Conservation (phyloP, 495 filamentous ascomycete species). For the Beverwykella pulmonaria region DNA sequence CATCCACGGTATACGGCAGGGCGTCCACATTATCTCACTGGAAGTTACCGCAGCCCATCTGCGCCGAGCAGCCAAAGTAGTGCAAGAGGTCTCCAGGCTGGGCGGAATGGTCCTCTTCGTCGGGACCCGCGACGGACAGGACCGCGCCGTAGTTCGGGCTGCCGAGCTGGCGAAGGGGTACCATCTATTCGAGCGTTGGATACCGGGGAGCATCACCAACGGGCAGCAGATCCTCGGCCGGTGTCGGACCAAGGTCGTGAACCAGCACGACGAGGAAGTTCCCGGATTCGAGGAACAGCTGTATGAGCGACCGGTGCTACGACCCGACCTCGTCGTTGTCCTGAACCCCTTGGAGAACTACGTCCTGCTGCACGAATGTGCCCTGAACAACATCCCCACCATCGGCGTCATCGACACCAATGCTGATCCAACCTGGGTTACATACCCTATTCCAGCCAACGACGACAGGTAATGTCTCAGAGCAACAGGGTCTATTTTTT, state of each 20-base stretch:
- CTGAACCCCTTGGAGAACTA: conserved; percentile 93
- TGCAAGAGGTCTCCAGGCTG: conserved; percentile 78
- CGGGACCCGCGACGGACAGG: conserved; percentile 80
- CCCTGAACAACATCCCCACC: conserved; percentile 82
- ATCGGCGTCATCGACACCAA: conserved; percentile 95
- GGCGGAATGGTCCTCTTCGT: conserved; percentile 90
- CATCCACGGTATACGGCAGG: conserved; percentile 88
- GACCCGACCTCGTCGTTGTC: conserved; percentile 90
- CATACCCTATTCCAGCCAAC: conserved; percentile 95
- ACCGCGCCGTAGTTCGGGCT: conserved; percentile 73
- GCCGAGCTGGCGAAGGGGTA: conserved; percentile 76
- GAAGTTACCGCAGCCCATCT: conserved; percentile 85
- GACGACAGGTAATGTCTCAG: conserved; percentile 74
- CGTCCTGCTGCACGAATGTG: conserved; percentile 86
- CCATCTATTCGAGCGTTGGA: conserved; percentile 94
- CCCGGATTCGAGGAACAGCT: conserved; percentile 64
- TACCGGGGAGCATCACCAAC: conserved; percentile 89
- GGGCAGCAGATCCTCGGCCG: conserved; percentile 77
- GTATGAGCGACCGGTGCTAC: conserved; percentile 62
- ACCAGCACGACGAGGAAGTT: conserved; percentile 69
- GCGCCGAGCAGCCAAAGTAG: conserved; percentile 84
- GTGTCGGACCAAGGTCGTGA: conserved; percentile 68
- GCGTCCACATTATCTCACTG: conserved; percentile 90
- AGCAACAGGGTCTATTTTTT: background rate
- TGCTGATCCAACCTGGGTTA: conserved; percentile 88